Base-by-base conservation (phyloP, 352 stramenopile species). In the Phytophthora multivora region DNA sequence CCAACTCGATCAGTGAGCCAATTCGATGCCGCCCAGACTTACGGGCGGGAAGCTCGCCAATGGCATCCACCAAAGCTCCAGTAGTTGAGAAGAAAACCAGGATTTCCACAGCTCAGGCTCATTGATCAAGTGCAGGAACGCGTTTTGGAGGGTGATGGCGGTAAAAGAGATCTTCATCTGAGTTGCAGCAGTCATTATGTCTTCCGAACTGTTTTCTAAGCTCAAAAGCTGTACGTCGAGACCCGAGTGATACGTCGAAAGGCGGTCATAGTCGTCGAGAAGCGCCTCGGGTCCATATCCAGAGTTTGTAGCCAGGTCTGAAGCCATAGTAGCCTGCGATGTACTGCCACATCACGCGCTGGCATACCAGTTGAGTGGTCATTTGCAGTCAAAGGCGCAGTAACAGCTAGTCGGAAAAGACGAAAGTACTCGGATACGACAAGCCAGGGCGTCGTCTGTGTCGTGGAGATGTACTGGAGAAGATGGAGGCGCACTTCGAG, bases 81-180 rank as follows among this genome's bases (percentile, higher is more conserved):
- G 26, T 9, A 8, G 9, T 31, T 31, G 26, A 31, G 5, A 31
- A 31, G 26, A 31, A 31, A 31, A 31, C 26, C n/a, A n/a, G n/a
- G n/a, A n/a, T 28, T 39, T 7, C 18, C 45, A 31, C 35, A 39
- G 8, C 15, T 18, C 36, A 8, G 36, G 4, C 5, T 42, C 13
- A 11, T 42, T 42, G 16, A 51, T 51, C 19, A 49, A n/a, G 42
- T 49, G 42, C 4, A 15, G 45, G 16, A 51, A 51, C 6, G 45
- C 28, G 25, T 51, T 18, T 19, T 30, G 11, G 10, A 51, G 25
- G 9, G 43, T 51, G 26, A 15, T 40, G 28, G 11, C 25, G 11
- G 12, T 50, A 4, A 36, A 50, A 5, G 23, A 7, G 16, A 42
- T 7, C 19, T 42, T 42, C 13, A 42, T 16, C 16, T 42, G 16